phyloP scores from a whole-genome alignment of 805 yeast species.

The Candida berthetii region DNA sequence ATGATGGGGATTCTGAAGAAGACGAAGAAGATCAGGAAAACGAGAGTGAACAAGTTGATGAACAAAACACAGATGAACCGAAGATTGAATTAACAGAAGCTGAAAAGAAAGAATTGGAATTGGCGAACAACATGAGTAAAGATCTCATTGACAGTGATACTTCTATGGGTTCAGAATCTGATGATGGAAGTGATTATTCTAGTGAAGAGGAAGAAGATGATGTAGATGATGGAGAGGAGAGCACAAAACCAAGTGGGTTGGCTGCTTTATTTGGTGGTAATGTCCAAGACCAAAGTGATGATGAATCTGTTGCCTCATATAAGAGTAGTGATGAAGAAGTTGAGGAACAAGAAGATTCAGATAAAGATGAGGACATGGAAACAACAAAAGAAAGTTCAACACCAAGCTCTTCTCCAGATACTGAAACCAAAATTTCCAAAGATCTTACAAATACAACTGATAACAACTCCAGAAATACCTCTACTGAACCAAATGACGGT shows the following conservation, averaged over 20 bases:
- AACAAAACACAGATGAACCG: slow-evolving; percentile 12
- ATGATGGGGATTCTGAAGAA: slow-evolving; percentile 20
- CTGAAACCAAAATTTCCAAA: slow-evolving; percentile 12
- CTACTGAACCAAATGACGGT: slow-evolving; percentile 22
- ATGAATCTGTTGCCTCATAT: slow-evolving; percentile 26
- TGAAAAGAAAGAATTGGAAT: slow-evolving; percentile 19
- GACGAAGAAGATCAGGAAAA: slow-evolving; percentile 17
- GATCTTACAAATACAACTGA: slow-evolving; percentile 1
- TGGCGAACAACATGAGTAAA: slow-evolving; percentile 16
- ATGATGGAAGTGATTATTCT: slow-evolving; percentile 21
- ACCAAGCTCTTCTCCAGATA: slow-evolving; percentile 30
- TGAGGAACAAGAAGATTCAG: slow-evolving; percentile 10
- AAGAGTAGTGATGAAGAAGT: slow-evolving; percentile 17
- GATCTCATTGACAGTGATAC: slow-evolving; percentile 20
- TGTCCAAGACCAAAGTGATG: slow-evolving; percentile 25
- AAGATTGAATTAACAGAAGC: slow-evolving; percentile 12
- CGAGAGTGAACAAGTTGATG: slow-evolving; percentile 20
- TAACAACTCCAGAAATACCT: slow-evolving; percentile 7
- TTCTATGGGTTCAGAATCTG: slow-evolving; percentile 22
- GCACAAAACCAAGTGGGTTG: slow-evolving; percentile 20
- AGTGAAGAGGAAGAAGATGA: slow-evolving; percentile 16
- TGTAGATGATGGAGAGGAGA: slow-evolving; percentile 9
- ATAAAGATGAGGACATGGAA: slow-evolving; percentile 12
- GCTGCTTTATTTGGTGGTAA: slow-evolving; percentile 31
- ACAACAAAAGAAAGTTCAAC: slow-evolving; percentile 17